Percentiles rank a stretch among this genome's conserved stretches.
phyloP scores from a whole-genome alignment of 805 yeast genomes.

The Metschnikowia henanensis region DNA sequence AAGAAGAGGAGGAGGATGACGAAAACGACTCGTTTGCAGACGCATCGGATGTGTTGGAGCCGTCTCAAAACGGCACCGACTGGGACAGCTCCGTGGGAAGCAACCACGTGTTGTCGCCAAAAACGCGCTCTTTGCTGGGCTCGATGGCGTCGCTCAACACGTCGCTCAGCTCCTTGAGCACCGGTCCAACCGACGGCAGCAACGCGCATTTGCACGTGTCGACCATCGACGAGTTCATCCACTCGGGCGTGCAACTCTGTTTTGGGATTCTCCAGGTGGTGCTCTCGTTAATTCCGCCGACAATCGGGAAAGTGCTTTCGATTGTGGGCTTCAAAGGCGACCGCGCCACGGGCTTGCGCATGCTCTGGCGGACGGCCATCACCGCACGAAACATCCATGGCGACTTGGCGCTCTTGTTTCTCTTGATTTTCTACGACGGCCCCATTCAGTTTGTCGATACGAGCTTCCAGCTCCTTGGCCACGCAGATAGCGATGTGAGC shows the following conservation, averaged over 20 bases:
- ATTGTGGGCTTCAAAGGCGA: slow-evolving; percentile 92
- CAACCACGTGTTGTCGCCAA: not conserved
- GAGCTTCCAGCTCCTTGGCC: slow-evolving; percentile 52
- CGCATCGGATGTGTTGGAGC: slow-evolving; percentile 26
- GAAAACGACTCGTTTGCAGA: slow-evolving; percentile 31
- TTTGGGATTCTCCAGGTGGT: slow-evolving; percentile 93
- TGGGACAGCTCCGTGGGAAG: slow-evolving; percentile 3
- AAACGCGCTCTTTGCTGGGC: slow-evolving; percentile 7
- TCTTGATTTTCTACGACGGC: slow-evolving; percentile 90
- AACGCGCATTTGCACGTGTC: slow-evolving; percentile 30
- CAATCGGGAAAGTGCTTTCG: slow-evolving; percentile 86
- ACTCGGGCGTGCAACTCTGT: slow-evolving; percentile 86
- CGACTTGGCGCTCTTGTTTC: slow-evolving; percentile 80
- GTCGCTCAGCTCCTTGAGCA: slow-evolving; percentile 10
- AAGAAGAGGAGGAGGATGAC: not conserved
- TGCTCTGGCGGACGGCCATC: slow-evolving; percentile 85
- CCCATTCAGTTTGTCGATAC: slow-evolving; percentile 95
- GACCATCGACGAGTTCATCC: slow-evolving; percentile 86
- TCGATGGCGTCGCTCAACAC: slow-evolving; percentile 20
- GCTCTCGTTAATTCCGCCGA: slow-evolving; percentile 87
- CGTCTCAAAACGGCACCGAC: slow-evolving; percentile 2
- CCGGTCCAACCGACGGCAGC: not conserved
- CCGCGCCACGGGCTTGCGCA: slow-evolving; percentile 74
- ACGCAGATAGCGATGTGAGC: slow-evolving; percentile 27
- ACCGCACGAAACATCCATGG: slow-evolving; percentile 88